Evolutionary conservation across 345 rosid species (phyloP).

Genomic region (Triadica sebifera): DNA sequence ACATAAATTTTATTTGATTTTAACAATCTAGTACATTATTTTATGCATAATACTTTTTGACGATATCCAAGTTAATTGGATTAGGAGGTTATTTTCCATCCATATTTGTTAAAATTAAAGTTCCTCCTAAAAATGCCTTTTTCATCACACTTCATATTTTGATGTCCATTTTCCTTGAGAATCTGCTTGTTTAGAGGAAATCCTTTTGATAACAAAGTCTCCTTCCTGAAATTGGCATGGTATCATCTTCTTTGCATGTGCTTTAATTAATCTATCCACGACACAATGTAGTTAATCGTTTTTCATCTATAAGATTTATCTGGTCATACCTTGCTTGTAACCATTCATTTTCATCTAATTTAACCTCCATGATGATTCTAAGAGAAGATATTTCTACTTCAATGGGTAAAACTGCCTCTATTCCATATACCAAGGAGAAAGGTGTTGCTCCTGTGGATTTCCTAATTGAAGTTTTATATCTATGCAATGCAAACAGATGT

Average conservation of each 20-base stretch:
- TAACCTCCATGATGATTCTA: neutral
- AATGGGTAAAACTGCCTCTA: neutral
- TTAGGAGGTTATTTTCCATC: neutral
- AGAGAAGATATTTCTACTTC: neutral
- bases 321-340: neutral
- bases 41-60: neutral
- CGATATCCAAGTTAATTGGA: neutral
- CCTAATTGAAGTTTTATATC: neutral
- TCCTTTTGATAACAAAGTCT: neutral
- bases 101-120: neutral
- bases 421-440: neutral
- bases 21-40: neutral
- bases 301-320: neutral
- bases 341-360: neutral
- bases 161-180: neutral
- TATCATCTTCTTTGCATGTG: neutral
- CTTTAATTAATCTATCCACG: neutral
- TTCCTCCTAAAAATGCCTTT: neutral
- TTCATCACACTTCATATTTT: conserved; percentile 8
- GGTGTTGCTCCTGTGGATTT: neutral
- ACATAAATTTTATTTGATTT: too few species aligned
- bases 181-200: neutral
- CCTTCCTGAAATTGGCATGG: neutral
- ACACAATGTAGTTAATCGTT: neutral
- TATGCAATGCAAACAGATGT: neutral